Evolutionary conservation across 768 basidiomycete genomes (phyloP), one percentile per base, ranked within the genome.

Genomic region (Artomyces pyxidatus): DNA sequence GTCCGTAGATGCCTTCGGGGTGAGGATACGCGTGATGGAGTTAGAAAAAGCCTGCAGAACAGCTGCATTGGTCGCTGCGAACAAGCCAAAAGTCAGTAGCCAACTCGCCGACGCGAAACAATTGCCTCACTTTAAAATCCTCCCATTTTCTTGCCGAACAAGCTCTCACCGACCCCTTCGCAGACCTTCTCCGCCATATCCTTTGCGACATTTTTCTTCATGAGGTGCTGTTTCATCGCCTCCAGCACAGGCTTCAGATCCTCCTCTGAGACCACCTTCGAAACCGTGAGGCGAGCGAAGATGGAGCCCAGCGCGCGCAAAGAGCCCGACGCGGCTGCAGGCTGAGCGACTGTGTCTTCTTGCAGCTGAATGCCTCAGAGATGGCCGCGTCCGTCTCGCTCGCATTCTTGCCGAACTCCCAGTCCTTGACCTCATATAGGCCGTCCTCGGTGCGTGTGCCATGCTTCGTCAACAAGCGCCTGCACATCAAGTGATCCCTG

Each of bases 151-250:
- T 88, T 90, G 6, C 96, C 96, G 11, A 93, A 76, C 28, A 99
- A 74, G 37, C 77, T 80, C 60, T 90, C 81, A 1, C 90, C 91
- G n/a, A 99, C 92, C 5, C 88, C 81, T 62, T 95, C 92, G 59
- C 93, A 95, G 11, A 99, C 80, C 64, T 93, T 91, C 52, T 94
- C 91, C 12, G 94, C 76, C 54, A 98, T 97, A 51, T 94, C 92
- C 65, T 81, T 88, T 4, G 96, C 96, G 5, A 99, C 96, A 60
- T 99, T 99, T 74, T 98, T 98, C 69, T 86, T 82, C 93, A 97
- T 97, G 38, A 99, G 73, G 66, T 97, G 95, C 52, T 94, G 90
- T 64, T 95, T 92, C 93, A 98, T 98, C n/a, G 82, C 88, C 44
- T 85, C 85, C 38, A 98, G 63, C 1, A 95, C 88, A 7, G 95